A percentile compares a stretch with the other conserved stretches of the same genome.
phyloP scores from a whole-genome alignment of 208 protist genomes.

The Willaertia magna region DNA sequence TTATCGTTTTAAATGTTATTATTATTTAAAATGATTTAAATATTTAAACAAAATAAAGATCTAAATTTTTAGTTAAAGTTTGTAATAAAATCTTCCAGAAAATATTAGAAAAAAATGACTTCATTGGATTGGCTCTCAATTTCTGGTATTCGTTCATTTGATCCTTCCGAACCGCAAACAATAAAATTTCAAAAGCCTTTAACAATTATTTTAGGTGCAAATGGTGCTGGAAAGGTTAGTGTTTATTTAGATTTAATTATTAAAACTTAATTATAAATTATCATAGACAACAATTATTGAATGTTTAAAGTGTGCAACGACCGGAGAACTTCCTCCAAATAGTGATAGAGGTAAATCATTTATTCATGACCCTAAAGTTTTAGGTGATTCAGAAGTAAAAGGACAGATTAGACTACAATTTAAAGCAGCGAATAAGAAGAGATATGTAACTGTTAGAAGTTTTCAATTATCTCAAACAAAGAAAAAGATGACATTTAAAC shows the following conservation, averaged over 20 bases:
- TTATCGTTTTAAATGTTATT: too few species aligned
- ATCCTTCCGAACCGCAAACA: slow-evolving; percentile 52
- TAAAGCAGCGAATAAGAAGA: slow-evolving; percentile 53
- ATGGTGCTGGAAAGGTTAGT: slow-evolving; percentile 67
- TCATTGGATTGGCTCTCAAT: slow-evolving; percentile 90
- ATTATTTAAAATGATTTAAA: too few species aligned
- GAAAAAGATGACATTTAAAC: slow-evolving; percentile 69
- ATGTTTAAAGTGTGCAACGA: slow-evolving; percentile 86
- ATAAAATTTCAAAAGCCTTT: slow-evolving; percentile 94
- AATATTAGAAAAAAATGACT: slow-evolving; percentile 53
- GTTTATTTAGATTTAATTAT: neutral
- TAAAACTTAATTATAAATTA: slow-evolving; percentile 22
- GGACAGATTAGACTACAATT: slow-evolving; percentile 89
- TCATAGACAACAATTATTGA: slow-evolving; percentile 87
- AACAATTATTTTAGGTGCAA: slow-evolving; percentile 94
- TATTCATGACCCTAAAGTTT: slow-evolving; percentile 90
- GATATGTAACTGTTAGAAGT: slow-evolving; percentile 71
- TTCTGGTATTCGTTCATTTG: slow-evolving; percentile 88
- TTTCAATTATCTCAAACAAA: slow-evolving; percentile 71
- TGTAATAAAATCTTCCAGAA: too few species aligned
- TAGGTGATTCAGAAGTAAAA: slow-evolving; percentile 82
- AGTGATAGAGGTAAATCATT: slow-evolving; percentile 82
- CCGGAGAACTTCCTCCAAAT: slow-evolving; percentile 88
- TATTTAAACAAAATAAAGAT: too few species aligned
- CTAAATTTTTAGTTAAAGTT: too few species aligned